These are phyloP conservation scores for Remersonia thermophila DNA, from an alignment of 2,329 filamentous ascomycete species.

Conservation along the genomic window DNA sequence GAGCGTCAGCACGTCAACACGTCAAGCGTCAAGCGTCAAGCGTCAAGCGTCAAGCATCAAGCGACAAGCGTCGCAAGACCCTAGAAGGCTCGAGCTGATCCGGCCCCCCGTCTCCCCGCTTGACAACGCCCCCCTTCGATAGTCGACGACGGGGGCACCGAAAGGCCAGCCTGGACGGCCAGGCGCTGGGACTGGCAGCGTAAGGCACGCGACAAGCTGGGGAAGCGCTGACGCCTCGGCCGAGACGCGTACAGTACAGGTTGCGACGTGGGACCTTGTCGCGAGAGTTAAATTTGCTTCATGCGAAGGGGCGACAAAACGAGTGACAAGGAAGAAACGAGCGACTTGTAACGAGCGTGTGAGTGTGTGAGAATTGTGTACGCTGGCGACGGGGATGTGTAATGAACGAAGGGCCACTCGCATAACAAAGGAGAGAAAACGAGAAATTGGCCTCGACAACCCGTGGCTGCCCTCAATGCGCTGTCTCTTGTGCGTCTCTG, in stretches of 20 bases:
- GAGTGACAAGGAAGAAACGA: slow-evolving; percentile 4
- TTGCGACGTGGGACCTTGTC: slow-evolving; percentile 11
- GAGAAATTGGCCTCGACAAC: background rate
- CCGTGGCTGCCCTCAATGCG: background rate
- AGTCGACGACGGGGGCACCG: no score
- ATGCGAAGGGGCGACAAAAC: slow-evolving; percentile 8
- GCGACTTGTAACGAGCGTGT: slow-evolving; percentile 6
- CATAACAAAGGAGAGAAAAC: slow-evolving; percentile 1
- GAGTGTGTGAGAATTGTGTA: background rate
- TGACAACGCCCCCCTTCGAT: no score
- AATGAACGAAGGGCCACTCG: slow-evolving; percentile 2
- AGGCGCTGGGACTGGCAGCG: slow-evolving; percentile 1
- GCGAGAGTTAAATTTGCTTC: slow-evolving; percentile 8
- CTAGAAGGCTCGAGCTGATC: background rate
- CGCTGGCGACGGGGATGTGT: slow-evolving; percentile 7
- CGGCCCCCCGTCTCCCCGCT: background rate
- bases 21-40: no score
- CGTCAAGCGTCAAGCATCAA: no score
- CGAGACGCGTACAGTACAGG: background rate
- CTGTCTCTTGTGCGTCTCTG: no score
- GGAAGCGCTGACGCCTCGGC: no score
- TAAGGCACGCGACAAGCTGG: no score
- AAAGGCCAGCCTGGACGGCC: no score
- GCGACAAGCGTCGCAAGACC: no score
- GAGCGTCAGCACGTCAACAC: background rate